phyloP scores from a whole-genome alignment of 257 asterid species.

The Capsicum chinense region DNA sequence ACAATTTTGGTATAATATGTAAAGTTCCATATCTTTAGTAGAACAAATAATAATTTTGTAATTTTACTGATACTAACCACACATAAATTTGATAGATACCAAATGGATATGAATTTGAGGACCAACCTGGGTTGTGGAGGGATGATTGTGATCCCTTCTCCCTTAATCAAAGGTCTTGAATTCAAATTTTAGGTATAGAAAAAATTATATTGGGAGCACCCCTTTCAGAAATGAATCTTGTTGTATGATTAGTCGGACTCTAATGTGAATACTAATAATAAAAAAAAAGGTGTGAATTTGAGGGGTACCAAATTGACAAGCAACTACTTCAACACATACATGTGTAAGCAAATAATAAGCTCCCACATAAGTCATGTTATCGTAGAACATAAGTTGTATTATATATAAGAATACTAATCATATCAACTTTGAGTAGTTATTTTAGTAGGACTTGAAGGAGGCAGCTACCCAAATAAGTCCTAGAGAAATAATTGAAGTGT shows the following conservation, averaged over 20 bases:
- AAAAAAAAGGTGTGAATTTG: not conserved
- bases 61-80: not conserved
- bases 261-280: too few relatives aligned
- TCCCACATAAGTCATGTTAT: not conserved
- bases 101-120: too few relatives aligned
- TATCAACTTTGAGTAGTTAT: conserved; percentile 12
- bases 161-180: too few relatives aligned
- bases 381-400: not conserved
- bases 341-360: not conserved
- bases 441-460: not conserved
- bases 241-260: too few relatives aligned
- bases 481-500: not conserved
- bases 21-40: not conserved
- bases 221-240: too few relatives aligned
- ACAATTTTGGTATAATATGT: not conserved
- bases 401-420: not conserved
- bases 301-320: conserved; percentile 10
- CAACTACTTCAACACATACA: not conserved
- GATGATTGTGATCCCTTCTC: too few relatives aligned
- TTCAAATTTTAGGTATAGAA: too few relatives aligned
- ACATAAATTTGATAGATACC: not conserved
- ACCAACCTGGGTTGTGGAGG: too few relatives aligned
- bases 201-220: too few relatives aligned
- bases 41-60: not conserved
- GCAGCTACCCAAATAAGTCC: not conserved